Conservation (phyloP, 2,329 filamentous ascomycete genomes). For the Grosmannia penicillata region DNA sequence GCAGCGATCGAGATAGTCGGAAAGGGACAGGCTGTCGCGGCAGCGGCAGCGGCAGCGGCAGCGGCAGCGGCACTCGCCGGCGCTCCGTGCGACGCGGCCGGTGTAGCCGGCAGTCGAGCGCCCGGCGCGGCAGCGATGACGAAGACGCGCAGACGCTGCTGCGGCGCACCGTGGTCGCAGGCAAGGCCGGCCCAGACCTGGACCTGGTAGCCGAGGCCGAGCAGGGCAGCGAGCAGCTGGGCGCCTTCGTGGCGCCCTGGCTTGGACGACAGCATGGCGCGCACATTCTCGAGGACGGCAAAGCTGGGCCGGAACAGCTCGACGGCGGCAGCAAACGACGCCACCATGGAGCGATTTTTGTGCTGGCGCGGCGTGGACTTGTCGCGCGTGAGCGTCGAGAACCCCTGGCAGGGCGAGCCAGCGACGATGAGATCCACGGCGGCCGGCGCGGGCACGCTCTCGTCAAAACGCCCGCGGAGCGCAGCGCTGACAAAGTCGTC, state of each 20-base stretch:
- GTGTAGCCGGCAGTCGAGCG: constrained; percentile 36
- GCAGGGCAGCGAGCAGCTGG: constrained; percentile 57
- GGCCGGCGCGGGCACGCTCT: constrained; percentile 41
- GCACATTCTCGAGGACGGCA: constrained; percentile 64
- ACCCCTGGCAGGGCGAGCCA: constrained; percentile 67
- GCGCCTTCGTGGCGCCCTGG: constrained; percentile 41
- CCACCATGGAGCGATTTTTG: constrained; percentile 63
- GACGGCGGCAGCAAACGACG: constrained; percentile 58
- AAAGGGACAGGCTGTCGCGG: constrained; percentile 46
- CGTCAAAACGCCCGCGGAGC: constrained; percentile 31
- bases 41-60: constrained; percentile 30
- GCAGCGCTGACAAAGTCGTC: constrained; percentile 48
- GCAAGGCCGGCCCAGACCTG: constrained; percentile 54
- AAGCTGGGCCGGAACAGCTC: constrained; percentile 66
- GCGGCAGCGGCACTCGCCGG: constrained; percentile 25
- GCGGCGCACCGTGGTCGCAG: constrained; percentile 52
- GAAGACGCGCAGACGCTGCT: constrained; percentile 54
- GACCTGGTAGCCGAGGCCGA: constrained; percentile 65
- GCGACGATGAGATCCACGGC: constrained; percentile 55
- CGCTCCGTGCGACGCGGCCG: constrained; percentile 43
- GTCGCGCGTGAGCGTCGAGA: constrained; percentile 47
- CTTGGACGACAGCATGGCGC: constrained; percentile 33
- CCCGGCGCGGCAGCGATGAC: constrained; percentile 57
- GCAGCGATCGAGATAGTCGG: too few species aligned
- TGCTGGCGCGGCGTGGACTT: constrained; percentile 39